Evolutionary conservation across 2,329 filamentous ascomycete genomes (phyloP).

Genomic region (Trichophyton schoenleinii): DNA sequence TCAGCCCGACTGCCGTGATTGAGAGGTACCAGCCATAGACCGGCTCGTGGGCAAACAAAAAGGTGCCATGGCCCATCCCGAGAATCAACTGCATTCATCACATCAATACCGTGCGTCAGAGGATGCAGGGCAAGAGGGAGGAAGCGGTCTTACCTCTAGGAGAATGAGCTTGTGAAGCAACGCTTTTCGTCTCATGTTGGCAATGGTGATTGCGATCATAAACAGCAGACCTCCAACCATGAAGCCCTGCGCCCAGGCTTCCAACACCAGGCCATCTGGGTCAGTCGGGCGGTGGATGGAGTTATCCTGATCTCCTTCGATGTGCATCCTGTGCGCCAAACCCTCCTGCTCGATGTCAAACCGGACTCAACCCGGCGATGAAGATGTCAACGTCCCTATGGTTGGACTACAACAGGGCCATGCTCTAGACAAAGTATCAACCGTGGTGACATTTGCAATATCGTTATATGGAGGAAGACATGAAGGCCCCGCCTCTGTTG

Average conservation of each 20-base stretch:
- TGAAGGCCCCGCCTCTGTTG: not conserved
- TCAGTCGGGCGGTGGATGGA: slow-evolving; percentile 12
- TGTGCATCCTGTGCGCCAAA: not conserved
- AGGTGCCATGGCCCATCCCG: slow-evolving; percentile 46
- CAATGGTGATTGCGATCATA: slow-evolving; percentile 37
- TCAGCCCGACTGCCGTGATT: slow-evolving; percentile 47
- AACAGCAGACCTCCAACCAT: slow-evolving; percentile 40
- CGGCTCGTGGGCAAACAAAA: slow-evolving; percentile 45
- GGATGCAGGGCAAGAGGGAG: not conserved
- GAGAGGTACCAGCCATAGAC: slow-evolving; percentile 54
- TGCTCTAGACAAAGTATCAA: not conserved
- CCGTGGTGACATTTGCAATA: not conserved
- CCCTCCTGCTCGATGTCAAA: not conserved
- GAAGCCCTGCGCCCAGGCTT: slow-evolving; percentile 39
- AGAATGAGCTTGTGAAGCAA: slow-evolving; percentile 41
- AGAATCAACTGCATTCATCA: slow-evolving; percentile 37
- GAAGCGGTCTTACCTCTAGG: slow-evolving; percentile 29
- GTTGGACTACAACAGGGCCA: not conserved
- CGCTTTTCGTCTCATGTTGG: slow-evolving; percentile 39
- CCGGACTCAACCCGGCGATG: not conserved
- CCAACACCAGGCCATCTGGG: slow-evolving; percentile 29
- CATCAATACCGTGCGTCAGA: not conserved
- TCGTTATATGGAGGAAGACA: not conserved
- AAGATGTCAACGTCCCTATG: not conserved
- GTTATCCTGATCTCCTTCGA: not conserved